A percentile compares a stretch with the other conserved stretches of the same genome.
Conservation (phyloP, 139 green algal genomes). For the Chlamydomonas applanata region DNA sequence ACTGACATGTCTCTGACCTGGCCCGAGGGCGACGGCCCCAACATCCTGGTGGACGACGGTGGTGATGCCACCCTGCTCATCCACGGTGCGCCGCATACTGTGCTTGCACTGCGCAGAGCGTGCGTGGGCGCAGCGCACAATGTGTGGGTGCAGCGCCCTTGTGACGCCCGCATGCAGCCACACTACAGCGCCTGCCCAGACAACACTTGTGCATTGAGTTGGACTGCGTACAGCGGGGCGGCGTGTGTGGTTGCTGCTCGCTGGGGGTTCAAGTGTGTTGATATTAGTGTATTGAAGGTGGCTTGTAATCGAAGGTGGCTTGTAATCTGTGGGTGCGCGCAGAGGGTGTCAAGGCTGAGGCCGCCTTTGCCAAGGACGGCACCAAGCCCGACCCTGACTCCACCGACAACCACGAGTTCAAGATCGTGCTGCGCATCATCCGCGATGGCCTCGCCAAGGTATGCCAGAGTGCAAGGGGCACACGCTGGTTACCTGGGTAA, state of each 20-base stretch:
- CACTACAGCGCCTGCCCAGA: no score
- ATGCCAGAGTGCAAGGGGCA: no score
- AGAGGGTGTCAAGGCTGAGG: conserved; percentile 97
- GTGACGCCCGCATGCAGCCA: no score
- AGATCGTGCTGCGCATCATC: conserved; percentile 97
- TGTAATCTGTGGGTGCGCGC: conserved; percentile 5
- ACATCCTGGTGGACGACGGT: conserved; percentile 98
- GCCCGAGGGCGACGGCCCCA: conserved; percentile 75
- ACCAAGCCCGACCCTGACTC: conserved; percentile 89
- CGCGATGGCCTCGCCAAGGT: conserved; percentile 69
- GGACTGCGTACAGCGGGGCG: background rate
- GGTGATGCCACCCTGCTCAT: conserved; percentile 99
- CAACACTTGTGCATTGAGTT: no score
- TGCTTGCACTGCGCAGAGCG: no score
- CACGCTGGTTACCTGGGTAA: no score
- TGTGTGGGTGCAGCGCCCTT: no score
- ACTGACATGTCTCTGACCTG: conserved; percentile 93
- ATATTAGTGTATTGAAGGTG: background rate
- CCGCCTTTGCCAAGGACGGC: conserved; percentile 85
- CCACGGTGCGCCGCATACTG: conserved; percentile 87
- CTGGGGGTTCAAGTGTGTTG: background rate
- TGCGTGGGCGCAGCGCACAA: no score
- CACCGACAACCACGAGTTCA: conserved; percentile 98
- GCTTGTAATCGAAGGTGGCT: no score
- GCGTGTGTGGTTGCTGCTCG: background rate